These are phyloP conservation scores for Ambrosia hybrid DNA, from an alignment of 140 eudicot genomes.

Conservation along the genomic window DNA sequence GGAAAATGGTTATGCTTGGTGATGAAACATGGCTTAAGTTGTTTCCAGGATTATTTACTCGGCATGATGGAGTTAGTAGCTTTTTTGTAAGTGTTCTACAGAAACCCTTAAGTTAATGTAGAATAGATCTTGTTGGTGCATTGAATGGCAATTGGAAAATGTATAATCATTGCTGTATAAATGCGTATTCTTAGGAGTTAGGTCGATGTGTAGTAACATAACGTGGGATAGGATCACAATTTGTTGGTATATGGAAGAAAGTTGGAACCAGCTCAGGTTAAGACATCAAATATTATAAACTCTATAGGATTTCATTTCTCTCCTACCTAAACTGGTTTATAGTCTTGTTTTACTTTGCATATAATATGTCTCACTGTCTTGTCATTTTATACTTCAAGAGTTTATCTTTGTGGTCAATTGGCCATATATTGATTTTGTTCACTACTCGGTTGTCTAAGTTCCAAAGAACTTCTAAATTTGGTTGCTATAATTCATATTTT, in stretches of 20 bases:
- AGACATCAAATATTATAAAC: background rate
- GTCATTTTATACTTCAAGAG: too few relatives aligned
- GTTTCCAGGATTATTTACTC: slow-evolving; percentile 72
- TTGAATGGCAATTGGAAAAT: background rate
- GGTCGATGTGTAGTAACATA: background rate
- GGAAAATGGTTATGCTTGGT: slow-evolving; percentile 97
- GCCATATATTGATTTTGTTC: background rate
- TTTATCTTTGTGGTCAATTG: background rate
- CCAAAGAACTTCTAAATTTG: slow-evolving; percentile 5
- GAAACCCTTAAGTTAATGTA: background rate
- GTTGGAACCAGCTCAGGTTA: background rate
- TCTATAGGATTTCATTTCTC: too few relatives aligned
- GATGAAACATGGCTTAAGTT: slow-evolving; percentile 97
- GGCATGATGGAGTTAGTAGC: slow-evolving; percentile 95
- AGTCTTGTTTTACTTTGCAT: too few relatives aligned
- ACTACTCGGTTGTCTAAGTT: slow-evolving; percentile 6
- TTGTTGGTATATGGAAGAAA: background rate
- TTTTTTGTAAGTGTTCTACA: slow-evolving; percentile 71
- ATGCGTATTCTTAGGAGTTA: background rate
- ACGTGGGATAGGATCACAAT: background rate
- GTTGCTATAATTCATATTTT: background rate
- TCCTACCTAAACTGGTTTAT: too few relatives aligned
- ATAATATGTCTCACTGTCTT: too few relatives aligned
- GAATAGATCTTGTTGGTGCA: background rate
- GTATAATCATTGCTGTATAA: background rate